Evolutionary conservation across 768 basidiomycete genomes (phyloP), one percentile per base, ranked within the genome.

Genomic region (Arthromyces matolae): DNA sequence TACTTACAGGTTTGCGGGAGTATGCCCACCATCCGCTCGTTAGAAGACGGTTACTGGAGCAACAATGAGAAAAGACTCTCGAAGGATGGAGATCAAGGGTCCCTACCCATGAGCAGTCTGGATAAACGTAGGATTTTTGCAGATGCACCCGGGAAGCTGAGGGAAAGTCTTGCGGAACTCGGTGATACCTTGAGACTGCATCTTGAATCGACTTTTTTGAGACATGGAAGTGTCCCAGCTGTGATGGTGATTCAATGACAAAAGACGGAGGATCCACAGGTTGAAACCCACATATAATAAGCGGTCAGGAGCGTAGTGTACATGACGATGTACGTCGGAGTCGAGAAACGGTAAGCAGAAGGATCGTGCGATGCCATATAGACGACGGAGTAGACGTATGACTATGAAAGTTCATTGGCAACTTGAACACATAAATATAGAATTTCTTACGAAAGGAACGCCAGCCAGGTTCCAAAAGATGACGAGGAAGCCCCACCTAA

Each of bases 381-480:
- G 42, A 99, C 84, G 43, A 94, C 88, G 9, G 95, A 94, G 76
- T 97, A 99, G 55, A 90, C 89, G 64, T 99, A 99, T 35, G 94
- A 93, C 87, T 89, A 50, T 27, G 16, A 50, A 45, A 27, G 20
- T 5, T 24, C n/a, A 2, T 13, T 22, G 23, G 31, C 49, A 51
- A 49, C 22, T 35, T 28, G 42, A 25, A n/a, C 19, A 16, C 24
- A 18, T 37, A 3, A 27, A n/a, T 20, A 33, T 16, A 36, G 1
- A 12, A 25, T 20, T 9, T 18, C 88, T 54, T 63, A 90, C 89
- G 69, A 94, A 93, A 35, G 89, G 90, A 10, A 93, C 91, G 36
- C 93, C 93, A 2, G 93, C 89, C 57, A 92, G 83, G 63, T 93
- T 93, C 94, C 94, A 96, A 73, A 97, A 97, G 62, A 96, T 96